Evolutionary conservation across 192 early-diverging fungal species (phyloP).

Genomic region (Backusella psychrophila): DNA sequence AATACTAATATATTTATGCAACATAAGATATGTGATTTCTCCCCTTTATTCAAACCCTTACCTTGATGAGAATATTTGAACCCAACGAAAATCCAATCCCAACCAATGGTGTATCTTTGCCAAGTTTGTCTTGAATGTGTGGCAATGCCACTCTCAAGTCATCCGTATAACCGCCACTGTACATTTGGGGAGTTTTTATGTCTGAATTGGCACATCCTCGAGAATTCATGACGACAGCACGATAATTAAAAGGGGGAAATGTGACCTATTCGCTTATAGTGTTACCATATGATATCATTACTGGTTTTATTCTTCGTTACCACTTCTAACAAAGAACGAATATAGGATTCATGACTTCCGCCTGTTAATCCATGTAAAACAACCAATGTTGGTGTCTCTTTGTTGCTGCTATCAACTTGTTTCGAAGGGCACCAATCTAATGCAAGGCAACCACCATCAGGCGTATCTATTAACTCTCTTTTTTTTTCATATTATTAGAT

Average conservation of each 20-base stretch:
- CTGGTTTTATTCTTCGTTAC: constrained; percentile 20
- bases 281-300: background rate
- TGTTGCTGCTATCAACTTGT: constrained; percentile 47
- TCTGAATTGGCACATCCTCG: constrained; percentile 86
- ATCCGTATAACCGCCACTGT: constrained; percentile 78
- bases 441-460: constrained; percentile 83
- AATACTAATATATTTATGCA: constrained; percentile 41
- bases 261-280: constrained; percentile 21
- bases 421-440: constrained; percentile 83
- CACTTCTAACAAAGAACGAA: constrained; percentile 65
- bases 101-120: constrained; percentile 63
- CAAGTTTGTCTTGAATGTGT: constrained; percentile 49
- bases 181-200: constrained; percentile 75
- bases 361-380: constrained; percentile 91
- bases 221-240: constrained; percentile 83
- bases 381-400: constrained; percentile 73
- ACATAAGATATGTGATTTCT: background rate
- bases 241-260: constrained; percentile 56
- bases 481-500: constrained; percentile 9
- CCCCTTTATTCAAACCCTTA: constrained; percentile 12
- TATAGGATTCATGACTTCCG: constrained; percentile 88
- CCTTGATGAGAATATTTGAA: constrained; percentile 87
- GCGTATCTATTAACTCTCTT: constrained; percentile 51
- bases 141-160: constrained; percentile 65
- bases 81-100: constrained; percentile 90